A percentile compares a stretch with the other conserved stretches of the same genome.
Conservation (phyloP, 352 stramenopile genomes). For the Globisporangium nagaii region DNA sequence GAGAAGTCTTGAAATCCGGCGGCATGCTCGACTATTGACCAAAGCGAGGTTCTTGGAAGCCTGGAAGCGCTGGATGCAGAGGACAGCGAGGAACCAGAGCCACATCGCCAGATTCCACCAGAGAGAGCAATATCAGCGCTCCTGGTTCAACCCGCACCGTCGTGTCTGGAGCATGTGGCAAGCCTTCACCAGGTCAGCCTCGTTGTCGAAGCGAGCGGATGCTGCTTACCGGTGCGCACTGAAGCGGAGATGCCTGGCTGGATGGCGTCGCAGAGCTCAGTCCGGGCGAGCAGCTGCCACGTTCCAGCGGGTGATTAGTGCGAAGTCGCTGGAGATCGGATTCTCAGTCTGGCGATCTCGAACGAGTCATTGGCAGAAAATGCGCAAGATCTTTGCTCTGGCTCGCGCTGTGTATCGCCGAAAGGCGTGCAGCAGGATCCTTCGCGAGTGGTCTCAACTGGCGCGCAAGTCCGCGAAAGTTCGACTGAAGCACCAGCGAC, state of each 20-base stretch:
- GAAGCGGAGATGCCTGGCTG: neutral
- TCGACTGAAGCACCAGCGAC: neutral
- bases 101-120: neutral
- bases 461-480: neutral
- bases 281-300: slow-evolving; percentile 3
- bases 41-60: slow-evolving; percentile 17
- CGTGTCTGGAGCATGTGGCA: slow-evolving; percentile 25
- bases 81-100: neutral
- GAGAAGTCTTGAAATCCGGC: slow-evolving; percentile 16
- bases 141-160: slow-evolving; percentile 22
- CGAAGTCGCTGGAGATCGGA: neutral
- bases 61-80: slow-evolving; percentile 10
- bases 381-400: slow-evolving; percentile 15
- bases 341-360: slow-evolving; percentile 22
- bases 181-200: neutral
- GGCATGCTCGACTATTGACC: slow-evolving; percentile 13
- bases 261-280: neutral
- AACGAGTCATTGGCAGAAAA: slow-evolving; percentile 20
- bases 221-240: neutral
- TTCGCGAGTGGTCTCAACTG: slow-evolving; percentile 16
- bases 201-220: neutral
- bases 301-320: neutral
- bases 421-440: slow-evolving; percentile 13
- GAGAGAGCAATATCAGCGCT: slow-evolving; percentile 11
- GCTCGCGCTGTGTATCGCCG: slow-evolving; percentile 14